Evolutionary conservation across 208 protist species (phyloP).

Genomic region (Leishmania major): DNA sequence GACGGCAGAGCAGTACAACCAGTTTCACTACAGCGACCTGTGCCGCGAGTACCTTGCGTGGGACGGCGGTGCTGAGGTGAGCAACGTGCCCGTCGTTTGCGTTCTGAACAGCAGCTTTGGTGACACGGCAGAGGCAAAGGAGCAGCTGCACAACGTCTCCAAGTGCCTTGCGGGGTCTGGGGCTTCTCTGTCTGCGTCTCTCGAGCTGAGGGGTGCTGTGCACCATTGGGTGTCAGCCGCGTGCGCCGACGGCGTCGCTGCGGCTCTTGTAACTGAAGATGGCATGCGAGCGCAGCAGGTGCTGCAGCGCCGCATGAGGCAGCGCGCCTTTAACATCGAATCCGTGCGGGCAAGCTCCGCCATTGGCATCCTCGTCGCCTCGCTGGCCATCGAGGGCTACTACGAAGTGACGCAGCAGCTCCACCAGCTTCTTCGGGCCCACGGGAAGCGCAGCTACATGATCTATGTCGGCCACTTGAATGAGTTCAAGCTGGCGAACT

Average conservation of each 20-base stretch:
- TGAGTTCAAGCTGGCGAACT: conserved; percentile 93
- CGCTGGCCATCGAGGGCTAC: conserved; percentile 82
- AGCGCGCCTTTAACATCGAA: conserved; percentile 86
- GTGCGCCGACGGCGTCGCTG: conserved; percentile 10
- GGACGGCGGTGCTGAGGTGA: conserved; percentile 22
- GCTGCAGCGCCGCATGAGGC: conserved; percentile 58
- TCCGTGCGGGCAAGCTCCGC: conserved; percentile 69
- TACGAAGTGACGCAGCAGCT: conserved; percentile 79
- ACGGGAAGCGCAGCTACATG: conserved; percentile 82
- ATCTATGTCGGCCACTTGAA: conserved; percentile 93
- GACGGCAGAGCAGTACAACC: conserved; percentile 71
- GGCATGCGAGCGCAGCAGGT: conserved; percentile 26
- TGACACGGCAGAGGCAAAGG: background rate
- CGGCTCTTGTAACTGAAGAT: conserved; percentile 20
- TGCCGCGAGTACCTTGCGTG: conserved; percentile 45
- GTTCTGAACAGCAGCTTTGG: conserved; percentile 60
- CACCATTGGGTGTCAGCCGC: conserved; percentile 4
- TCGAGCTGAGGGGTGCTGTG: background rate
- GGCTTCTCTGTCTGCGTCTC: background rate
- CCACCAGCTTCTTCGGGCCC: conserved; percentile 60
- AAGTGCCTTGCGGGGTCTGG: background rate
- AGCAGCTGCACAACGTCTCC: background rate
- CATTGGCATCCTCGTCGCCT: conserved; percentile 88
- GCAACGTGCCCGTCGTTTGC: conserved; percentile 29
- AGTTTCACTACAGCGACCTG: conserved; percentile 60